Evolutionary conservation across 2,329 filamentous ascomycete genomes (phyloP).

Genomic region (Fusarium mexicanum): DNA sequence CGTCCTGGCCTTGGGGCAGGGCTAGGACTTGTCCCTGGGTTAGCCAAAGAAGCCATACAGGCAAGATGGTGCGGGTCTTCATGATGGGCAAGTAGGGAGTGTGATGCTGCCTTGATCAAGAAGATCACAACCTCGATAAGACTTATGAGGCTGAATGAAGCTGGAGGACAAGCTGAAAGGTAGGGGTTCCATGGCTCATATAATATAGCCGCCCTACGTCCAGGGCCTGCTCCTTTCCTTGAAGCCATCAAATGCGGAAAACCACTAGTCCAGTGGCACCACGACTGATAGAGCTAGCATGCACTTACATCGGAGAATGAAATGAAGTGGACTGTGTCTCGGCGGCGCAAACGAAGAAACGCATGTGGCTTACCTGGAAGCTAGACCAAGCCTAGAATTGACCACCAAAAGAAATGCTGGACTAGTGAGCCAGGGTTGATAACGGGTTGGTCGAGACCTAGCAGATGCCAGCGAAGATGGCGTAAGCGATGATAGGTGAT

Average conservation of each 20-base stretch:
- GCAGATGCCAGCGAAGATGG: slow-evolving; percentile 9
- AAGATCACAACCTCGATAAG: slow-evolving; percentile 20
- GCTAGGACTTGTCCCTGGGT: slow-evolving; percentile 38
- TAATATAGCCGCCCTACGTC: slow-evolving; percentile 31
- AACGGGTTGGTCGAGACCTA: slow-evolving; percentile 5
- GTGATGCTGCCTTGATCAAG: slow-evolving; percentile 3
- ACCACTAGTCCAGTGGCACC: slow-evolving; percentile 39
- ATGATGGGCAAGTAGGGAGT: slow-evolving; percentile 27
- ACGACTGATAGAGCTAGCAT: slow-evolving; percentile 31
- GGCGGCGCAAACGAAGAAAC: slow-evolving; percentile 28
- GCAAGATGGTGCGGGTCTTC: slow-evolving; percentile 35
- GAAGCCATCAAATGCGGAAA: slow-evolving; percentile 30
- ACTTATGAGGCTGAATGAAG: slow-evolving; percentile 14
- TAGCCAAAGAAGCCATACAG: slow-evolving; percentile 44
- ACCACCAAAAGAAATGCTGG: slow-evolving; percentile 31
- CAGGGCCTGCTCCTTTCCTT: slow-evolving; percentile 18
- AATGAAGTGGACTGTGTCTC: slow-evolving; percentile 39
- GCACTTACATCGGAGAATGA: slow-evolving; percentile 32
- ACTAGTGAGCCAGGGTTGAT: slow-evolving; percentile 11
- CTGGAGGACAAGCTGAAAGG: neutral
- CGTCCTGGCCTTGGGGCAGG: slow-evolving; percentile 20
- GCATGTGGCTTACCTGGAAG: slow-evolving; percentile 35
- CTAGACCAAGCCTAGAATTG: slow-evolving; percentile 28
- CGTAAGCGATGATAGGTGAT: neutral
- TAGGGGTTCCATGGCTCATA: slow-evolving; percentile 33